Percentiles rank a stretch among this genome's conserved stretches.
Conservation (phyloP, 345 rosid genomes). For the Pistacia vera region DNA sequence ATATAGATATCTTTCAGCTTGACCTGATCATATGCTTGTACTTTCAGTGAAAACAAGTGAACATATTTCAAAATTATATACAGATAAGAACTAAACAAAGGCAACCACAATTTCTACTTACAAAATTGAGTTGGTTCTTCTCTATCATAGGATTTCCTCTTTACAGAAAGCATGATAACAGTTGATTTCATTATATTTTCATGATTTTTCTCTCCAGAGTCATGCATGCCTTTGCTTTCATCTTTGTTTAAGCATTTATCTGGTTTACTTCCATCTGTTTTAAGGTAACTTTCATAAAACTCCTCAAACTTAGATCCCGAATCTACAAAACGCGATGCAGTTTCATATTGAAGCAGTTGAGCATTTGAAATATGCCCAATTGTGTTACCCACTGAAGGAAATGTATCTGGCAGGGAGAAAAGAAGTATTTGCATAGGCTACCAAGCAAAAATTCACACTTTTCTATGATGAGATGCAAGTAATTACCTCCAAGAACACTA, state of each 20-base stretch:
- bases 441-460: neutral
- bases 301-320: constrained; percentile 53
- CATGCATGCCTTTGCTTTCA: constrained; percentile 31
- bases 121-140: constrained; percentile 51
- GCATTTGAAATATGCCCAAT: constrained; percentile 35
- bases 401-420: constrained; percentile 37
- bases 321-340: constrained; percentile 48
- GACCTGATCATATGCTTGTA: constrained; percentile 33
- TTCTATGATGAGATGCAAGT: neutral
- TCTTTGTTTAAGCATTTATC: constrained; percentile 30
- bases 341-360: constrained; percentile 58
- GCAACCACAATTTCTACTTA: constrained; percentile 26
- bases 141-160: constrained; percentile 65
- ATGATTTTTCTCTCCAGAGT: constrained; percentile 40
- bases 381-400: constrained; percentile 35
- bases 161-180: constrained; percentile 60
- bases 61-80: neutral
- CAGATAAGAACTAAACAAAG: neutral
- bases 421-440: neutral
- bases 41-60: neutral
- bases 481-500: constrained; percentile 55
- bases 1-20: constrained; percentile 53
- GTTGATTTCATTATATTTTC: constrained; percentile 52
- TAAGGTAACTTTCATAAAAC: constrained; percentile 58
- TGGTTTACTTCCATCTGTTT: constrained; percentile 48